phyloP scores from a whole-genome alignment of 2,329 filamentous ascomycete species.

The Periconia macrospinosa region DNA sequence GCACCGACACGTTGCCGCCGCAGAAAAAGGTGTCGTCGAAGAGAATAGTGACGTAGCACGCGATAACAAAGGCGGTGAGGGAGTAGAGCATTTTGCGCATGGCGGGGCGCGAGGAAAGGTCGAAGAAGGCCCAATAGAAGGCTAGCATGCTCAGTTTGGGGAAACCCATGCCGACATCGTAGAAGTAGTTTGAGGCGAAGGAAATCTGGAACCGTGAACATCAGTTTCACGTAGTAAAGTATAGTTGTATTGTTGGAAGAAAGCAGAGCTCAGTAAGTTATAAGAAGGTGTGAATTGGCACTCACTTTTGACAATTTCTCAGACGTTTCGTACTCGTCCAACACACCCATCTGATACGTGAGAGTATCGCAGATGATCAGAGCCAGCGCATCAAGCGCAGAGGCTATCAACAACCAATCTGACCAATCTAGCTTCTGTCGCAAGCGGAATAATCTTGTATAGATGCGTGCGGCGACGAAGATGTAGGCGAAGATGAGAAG shows the following conservation, averaged over 20 bases:
- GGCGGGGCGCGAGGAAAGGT: conserved; percentile 17
- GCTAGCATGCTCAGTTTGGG: conserved; percentile 28
- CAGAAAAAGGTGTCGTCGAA: conserved; percentile 28
- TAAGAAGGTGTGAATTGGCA: no score
- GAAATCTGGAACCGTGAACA: conserved; percentile 19
- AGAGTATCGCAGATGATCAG: conserved; percentile 23
- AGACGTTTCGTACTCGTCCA: conserved; percentile 20
- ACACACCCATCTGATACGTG: conserved; percentile 20
- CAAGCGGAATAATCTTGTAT: conserved; percentile 16
- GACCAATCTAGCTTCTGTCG: conserved; percentile 18
- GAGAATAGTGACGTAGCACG: conserved; percentile 21
- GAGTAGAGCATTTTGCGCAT: conserved; percentile 25
- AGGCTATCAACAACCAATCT: conserved; percentile 18
- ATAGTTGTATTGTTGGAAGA: no score
- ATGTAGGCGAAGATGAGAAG: conserved; percentile 17
- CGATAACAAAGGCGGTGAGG: conserved; percentile 20
- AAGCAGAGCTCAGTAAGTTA: no score
- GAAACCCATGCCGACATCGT: conserved; percentile 27
- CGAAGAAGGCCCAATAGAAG: conserved; percentile 26
- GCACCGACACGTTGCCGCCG: conserved; percentile 16
- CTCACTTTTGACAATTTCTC: conserved; percentile 21
- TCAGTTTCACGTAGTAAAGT: no score
- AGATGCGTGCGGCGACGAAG: conserved; percentile 20
- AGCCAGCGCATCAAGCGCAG: conserved; percentile 13
- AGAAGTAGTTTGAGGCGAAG: conserved; percentile 27